phyloP scores from a whole-genome alignment of 1,139 yeast species.

The Saccharomyces hybrid region DNA sequence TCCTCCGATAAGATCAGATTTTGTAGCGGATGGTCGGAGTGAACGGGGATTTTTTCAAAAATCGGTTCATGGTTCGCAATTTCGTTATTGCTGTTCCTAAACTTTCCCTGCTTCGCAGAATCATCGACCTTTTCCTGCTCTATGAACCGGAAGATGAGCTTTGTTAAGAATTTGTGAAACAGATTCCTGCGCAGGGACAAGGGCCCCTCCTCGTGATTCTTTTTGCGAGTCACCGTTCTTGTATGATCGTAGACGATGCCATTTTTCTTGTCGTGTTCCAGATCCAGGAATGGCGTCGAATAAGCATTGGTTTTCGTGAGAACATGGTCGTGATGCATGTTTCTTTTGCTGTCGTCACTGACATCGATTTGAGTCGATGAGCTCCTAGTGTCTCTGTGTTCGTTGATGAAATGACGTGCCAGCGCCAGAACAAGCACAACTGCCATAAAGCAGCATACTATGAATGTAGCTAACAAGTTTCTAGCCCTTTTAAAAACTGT shows the following conservation, averaged over 20 bases:
- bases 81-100: neutral
- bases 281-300: neutral
- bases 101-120: neutral
- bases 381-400: constrained; percentile 9
- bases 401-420: constrained; percentile 10
- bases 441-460: constrained; percentile 13
- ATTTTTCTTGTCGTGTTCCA: neutral
- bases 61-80: neutral
- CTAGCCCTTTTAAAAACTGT: neutral
- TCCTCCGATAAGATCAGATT: constrained; percentile 26
- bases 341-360: neutral
- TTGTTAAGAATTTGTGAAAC: constrained; percentile 1
- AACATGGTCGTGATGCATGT: neutral
- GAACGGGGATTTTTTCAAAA: neutral
- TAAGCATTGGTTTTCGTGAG: neutral
- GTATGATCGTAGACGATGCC: neutral
- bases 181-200: neutral
- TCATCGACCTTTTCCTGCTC: neutral
- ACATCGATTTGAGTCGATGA: neutral
- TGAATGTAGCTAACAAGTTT: constrained; percentile 2
- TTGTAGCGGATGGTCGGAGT: constrained; percentile 16
- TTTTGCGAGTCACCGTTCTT: constrained; percentile 1
- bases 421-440: constrained; percentile 19
- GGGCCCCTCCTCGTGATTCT: neutral
- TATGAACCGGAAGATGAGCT: neutral